These are phyloP conservation scores for Eucalyptus microcorys DNA, from an alignment of 345 rosid species.

Conservation along the genomic window DNA sequence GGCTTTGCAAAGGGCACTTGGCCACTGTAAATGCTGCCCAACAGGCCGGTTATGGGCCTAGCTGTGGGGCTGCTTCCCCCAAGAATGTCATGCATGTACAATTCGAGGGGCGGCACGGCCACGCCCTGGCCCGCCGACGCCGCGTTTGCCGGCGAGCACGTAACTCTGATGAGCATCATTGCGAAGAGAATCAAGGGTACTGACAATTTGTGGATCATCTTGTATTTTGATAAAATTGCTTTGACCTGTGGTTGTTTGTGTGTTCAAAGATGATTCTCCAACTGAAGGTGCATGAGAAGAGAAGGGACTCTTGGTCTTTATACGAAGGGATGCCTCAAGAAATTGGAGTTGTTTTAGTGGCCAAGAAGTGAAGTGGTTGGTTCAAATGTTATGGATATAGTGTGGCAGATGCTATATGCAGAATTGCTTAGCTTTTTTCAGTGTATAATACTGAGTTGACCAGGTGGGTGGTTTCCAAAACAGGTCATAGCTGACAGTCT, in stretches of 20 bases:
- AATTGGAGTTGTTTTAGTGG: background rate
- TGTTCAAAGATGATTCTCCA: background rate
- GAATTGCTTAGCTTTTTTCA: background rate
- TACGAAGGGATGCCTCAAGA: background rate
- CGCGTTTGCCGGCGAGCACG: background rate
- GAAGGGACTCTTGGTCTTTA: background rate
- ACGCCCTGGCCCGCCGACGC: background rate
- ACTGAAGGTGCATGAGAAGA: background rate
- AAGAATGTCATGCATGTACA: slow-evolving; percentile 87
- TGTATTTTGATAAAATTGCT: background rate
- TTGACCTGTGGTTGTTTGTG: background rate
- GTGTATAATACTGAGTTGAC: background rate
- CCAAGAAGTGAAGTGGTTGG: background rate
- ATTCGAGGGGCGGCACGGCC: slow-evolving; percentile 43
- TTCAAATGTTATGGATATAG: background rate
- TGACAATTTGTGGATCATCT: background rate
- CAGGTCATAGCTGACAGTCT: background rate
- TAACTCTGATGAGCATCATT: background rate
- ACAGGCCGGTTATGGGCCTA: slow-evolving; percentile 82
- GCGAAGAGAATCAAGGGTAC: background rate
- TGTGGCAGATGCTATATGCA: background rate
- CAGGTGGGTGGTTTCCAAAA: background rate
- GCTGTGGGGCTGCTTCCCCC: slow-evolving; percentile 90
- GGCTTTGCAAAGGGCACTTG: slow-evolving; percentile 93
- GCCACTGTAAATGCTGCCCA: slow-evolving; percentile 87